A percentile compares a stretch with the other conserved stretches of the same genome.
Evolutionary conservation across 805 yeast species (phyloP).

Genomic region (Torulaspora gathmanii): DNA sequence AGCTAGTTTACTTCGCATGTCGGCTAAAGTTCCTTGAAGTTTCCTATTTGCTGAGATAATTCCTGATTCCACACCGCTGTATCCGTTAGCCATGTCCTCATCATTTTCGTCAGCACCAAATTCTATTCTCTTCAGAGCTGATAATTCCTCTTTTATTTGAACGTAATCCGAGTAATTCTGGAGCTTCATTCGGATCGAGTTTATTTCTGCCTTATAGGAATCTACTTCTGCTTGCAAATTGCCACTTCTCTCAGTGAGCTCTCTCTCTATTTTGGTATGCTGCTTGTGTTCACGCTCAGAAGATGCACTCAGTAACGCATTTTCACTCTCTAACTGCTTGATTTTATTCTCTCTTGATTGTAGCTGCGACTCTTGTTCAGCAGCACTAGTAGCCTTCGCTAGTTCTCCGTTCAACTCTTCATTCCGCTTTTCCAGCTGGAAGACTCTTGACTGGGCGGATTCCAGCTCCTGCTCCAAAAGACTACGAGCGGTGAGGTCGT

Average conservation of each 20-base stretch:
- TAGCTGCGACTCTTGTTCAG: slow-evolving; percentile 41
- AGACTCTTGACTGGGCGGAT: slow-evolving; percentile 57
- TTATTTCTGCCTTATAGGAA: slow-evolving; percentile 48
- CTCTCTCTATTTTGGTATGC: slow-evolving; percentile 15
- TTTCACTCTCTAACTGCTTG: slow-evolving; percentile 61
- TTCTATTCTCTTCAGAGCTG: slow-evolving; percentile 66
- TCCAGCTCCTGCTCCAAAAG: slow-evolving; percentile 73
- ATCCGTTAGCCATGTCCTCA: slow-evolving; percentile 28
- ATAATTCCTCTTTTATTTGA: slow-evolving; percentile 71
- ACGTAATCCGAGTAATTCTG: slow-evolving; percentile 64
- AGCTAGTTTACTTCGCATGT: slow-evolving; percentile 55
- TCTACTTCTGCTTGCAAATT: slow-evolving; percentile 43
- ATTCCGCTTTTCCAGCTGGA: slow-evolving; percentile 73
- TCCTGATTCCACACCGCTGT: slow-evolving; percentile 48
- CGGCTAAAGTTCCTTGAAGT: slow-evolving; percentile 64
- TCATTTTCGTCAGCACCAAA: slow-evolving; percentile 51
- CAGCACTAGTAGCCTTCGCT: slow-evolving; percentile 47
- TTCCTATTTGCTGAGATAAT: slow-evolving; percentile 67
- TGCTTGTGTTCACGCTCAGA: slow-evolving; percentile 28
- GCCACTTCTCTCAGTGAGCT: slow-evolving; percentile 36
- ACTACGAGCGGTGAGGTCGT: slow-evolving; percentile 48
- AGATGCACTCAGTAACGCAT: slow-evolving; percentile 41
- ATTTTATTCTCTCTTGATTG: slow-evolving; percentile 41
- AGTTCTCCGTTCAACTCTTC: slow-evolving; percentile 66
- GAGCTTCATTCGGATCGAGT: slow-evolving; percentile 46